Evolutionary conservation across 2,329 filamentous ascomycete genomes (phyloP).

Genomic region (Penicillium brevicompactum): DNA sequence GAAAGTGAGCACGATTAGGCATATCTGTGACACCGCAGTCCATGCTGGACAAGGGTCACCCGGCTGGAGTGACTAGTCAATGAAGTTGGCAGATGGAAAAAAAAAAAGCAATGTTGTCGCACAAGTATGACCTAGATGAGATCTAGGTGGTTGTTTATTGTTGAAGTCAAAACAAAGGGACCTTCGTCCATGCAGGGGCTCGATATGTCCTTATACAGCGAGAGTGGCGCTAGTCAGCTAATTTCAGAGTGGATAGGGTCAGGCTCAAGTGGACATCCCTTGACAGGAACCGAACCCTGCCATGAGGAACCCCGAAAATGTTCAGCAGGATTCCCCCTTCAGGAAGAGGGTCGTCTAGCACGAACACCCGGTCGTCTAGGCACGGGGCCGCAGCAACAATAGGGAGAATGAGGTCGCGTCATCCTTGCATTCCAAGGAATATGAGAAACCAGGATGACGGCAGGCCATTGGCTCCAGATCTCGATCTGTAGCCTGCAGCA

Average conservation of each 20-base stretch:
- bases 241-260: constrained; percentile 21
- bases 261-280: constrained; percentile 32
- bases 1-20: constrained; percentile 24
- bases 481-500: constrained; percentile 27
- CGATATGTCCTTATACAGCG: constrained; percentile 35
- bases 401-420: constrained; percentile 27
- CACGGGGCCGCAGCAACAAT: constrained; percentile 28
- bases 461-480: constrained; percentile 29
- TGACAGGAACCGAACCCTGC: constrained; percentile 26
- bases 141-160: constrained; percentile 17
- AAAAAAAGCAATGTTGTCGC: constrained; percentile 27
- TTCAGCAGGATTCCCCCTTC: constrained; percentile 26
- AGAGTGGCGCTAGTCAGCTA: constrained; percentile 19
- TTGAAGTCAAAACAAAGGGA: constrained; percentile 20
- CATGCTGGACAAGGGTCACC: constrained; percentile 33
- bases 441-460: constrained; percentile 21
- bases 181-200: constrained; percentile 22
- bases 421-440: constrained; percentile 44
- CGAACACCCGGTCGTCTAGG: constrained; percentile 21
- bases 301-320: constrained; percentile 21
- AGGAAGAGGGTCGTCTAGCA: constrained; percentile 28
- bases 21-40: constrained; percentile 29
- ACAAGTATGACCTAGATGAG: constrained; percentile 23
- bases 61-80: constrained; percentile 10
- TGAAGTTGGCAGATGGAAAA: constrained; percentile 13